phyloP scores from a whole-genome alignment of 2,329 filamentous ascomycete genomes.

The Didymella arachidicola region DNA sequence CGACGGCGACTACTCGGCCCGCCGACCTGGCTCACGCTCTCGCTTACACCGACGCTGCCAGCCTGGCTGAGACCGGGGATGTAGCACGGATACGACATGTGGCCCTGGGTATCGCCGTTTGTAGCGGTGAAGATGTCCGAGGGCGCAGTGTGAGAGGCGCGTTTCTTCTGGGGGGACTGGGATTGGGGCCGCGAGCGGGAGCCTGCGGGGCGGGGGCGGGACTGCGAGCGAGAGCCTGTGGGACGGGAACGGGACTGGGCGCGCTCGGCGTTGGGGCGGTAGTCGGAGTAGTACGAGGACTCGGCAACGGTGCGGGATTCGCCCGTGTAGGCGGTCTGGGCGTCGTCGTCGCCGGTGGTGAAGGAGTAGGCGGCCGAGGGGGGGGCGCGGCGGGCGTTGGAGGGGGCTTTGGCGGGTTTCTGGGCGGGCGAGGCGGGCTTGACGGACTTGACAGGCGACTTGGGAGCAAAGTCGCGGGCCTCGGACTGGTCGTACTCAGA shows the following conservation, averaged over 20 bases:
- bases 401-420: slow-evolving; percentile 24
- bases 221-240: slow-evolving; percentile 29
- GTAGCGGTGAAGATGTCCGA: slow-evolving; percentile 52
- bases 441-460: slow-evolving; percentile 24
- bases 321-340: slow-evolving; percentile 53
- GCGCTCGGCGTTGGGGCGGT: slow-evolving; percentile 50
- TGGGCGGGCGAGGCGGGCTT: slow-evolving; percentile 25
- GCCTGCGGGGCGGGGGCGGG: slow-evolving; percentile 31
- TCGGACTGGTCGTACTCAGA: slow-evolving; percentile 29
- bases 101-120: slow-evolving; percentile 54
- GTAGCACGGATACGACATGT: slow-evolving; percentile 64
- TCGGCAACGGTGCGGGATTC: slow-evolving; percentile 41
- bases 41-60: slow-evolving; percentile 45
- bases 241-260: slow-evolving; percentile 31
- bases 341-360: slow-evolving; percentile 59
- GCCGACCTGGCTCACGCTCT: slow-evolving; percentile 53
- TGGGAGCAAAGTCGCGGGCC: slow-evolving; percentile 13
- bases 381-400: slow-evolving; percentile 42
- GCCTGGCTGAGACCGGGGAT: slow-evolving; percentile 61
- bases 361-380: slow-evolving; percentile 58
- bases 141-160: slow-evolving; percentile 24
- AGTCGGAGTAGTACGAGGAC: slow-evolving; percentile 52
- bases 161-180: slow-evolving; percentile 46
- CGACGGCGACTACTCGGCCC: slow-evolving; percentile 36
- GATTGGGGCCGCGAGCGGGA: slow-evolving; percentile 42